phyloP scores from a whole-genome alignment of 345 rosid species.

The Garcia nutans region DNA sequence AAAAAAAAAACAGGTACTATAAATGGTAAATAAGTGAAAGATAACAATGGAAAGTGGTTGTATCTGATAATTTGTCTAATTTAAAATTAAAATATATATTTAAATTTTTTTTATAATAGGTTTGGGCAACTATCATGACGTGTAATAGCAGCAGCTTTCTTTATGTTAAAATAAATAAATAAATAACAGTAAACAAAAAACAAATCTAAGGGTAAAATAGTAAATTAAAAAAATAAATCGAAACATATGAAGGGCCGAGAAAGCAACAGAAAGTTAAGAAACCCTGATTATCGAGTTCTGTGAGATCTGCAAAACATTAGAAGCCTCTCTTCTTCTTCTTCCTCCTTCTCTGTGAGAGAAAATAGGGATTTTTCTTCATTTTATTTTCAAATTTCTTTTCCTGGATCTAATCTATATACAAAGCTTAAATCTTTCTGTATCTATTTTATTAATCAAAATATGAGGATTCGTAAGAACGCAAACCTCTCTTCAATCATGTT shows the following conservation, averaged over 20 bases:
- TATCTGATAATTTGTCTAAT: background rate
- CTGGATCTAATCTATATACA: slow-evolving; percentile 16
- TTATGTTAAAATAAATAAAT: slow-evolving; percentile 14
- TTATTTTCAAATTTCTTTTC: background rate
- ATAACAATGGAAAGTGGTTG: background rate
- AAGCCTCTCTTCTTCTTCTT: background rate
- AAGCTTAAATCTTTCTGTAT: slow-evolving; percentile 14
- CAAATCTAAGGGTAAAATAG: slow-evolving; percentile 35
- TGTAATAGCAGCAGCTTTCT: slow-evolving; percentile 53
- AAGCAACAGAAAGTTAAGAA: slow-evolving; percentile 50
- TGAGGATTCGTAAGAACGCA: slow-evolving; percentile 95
- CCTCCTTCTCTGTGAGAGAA: background rate
- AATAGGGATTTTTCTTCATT: background rate
- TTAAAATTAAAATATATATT: background rate
- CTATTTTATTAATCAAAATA: slow-evolving; percentile 16
- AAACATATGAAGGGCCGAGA: slow-evolving; percentile 60
- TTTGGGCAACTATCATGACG: slow-evolving; percentile 43
- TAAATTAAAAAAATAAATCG: slow-evolving; percentile 31
- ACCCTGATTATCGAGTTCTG: slow-evolving; percentile 61
- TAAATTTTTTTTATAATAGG: background rate
- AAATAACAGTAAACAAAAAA: slow-evolving; percentile 16
- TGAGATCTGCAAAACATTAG: slow-evolving; percentile 57
- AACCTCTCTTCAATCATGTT: slow-evolving; percentile 48
- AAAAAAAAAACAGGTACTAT: background rate
- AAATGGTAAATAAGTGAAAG: background rate